Conservation (phyloP, 176 grass and related monocot species). For the Aegilops sharonensis region DNA sequence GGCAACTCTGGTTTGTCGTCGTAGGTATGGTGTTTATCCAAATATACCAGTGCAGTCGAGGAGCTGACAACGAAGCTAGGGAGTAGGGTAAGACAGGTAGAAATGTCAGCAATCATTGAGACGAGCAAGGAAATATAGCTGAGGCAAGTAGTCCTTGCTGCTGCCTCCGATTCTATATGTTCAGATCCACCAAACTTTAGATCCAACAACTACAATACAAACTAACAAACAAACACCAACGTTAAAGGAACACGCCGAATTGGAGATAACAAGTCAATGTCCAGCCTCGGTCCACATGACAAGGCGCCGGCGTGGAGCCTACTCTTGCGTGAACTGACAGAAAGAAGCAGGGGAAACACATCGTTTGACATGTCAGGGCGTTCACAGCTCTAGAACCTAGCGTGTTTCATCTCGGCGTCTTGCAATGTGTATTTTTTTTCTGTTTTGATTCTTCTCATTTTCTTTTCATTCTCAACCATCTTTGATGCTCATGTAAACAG, state of each 20-base stretch:
- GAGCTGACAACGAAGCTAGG: constrained; percentile 24
- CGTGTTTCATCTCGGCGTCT: neutral
- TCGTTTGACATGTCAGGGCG: neutral
- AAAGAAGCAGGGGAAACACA: neutral
- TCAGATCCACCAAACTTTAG: constrained; percentile 55
- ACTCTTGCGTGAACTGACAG: neutral
- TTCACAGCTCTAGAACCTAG: neutral
- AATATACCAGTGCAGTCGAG: neutral
- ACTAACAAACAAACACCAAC: constrained; percentile 12
- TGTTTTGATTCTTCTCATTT: neutral
- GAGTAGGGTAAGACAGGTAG: constrained; percentile 17
- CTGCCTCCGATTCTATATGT: constrained; percentile 41
- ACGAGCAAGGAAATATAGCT: neutral
- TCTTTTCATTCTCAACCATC: neutral
- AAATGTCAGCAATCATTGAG: constrained; percentile 44
- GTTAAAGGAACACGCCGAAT: neutral
- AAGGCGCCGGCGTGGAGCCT: neutral
- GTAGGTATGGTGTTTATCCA: neutral
- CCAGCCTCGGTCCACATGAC: neutral
- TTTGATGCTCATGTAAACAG: neutral
- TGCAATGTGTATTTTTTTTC: neutral
- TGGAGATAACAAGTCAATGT: neutral
- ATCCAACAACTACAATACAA: constrained; percentile 41
- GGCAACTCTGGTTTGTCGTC: neutral
- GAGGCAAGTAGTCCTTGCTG: neutral